Evolutionary conservation across 345 rosid genomes (phyloP), one percentile per base, ranked within the genome.

Genomic region (Cardamine occulta): DNA sequence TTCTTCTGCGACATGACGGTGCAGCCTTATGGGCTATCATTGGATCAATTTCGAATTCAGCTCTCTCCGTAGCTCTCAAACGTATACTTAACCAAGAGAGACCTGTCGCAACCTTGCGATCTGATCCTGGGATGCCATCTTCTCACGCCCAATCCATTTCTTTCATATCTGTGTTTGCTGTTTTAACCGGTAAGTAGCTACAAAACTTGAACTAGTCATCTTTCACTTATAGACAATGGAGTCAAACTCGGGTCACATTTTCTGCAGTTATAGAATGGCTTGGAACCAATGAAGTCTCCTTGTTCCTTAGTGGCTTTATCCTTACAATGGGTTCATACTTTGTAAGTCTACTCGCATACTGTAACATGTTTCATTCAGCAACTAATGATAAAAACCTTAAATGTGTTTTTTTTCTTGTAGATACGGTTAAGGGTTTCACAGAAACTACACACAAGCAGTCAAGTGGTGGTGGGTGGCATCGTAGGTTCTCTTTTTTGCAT

Each of bases 71-170:
- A 14, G 28, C 8, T 13, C 87, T 93, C 37, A 93, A 91, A 72
- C 85, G 76, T 75, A 35, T 89, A 54, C 64, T 93, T 13, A 90
- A 90, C 83, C 93, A 90, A 67, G 91, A 85, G 64, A 81, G 97
- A 24, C 98, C 98, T 18, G 66, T 37, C 59, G 34, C 92, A 24
- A 84, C 82, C 8, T 40, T 51, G 26, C 82, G 88, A 67, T 83
- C 91, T 42, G 96, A 93, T 77, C 96, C 98, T 0, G 97, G 97
- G 64, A 93, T 93, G 97, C 98, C 97, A 52, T 93, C 98, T 61
- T 82, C 97, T 53, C 98, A 93, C 61, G 98, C 96, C 0, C 96
- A 89, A 48, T 84, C 88, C 77, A 83, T 93, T 73, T 89, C 87
- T 80, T 93, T 81, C 86, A 83, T 78, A 21, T 80, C 83, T 32